phyloP scores from a whole-genome alignment of 106 monocot species.

The Narthecium ossifragum region DNA sequence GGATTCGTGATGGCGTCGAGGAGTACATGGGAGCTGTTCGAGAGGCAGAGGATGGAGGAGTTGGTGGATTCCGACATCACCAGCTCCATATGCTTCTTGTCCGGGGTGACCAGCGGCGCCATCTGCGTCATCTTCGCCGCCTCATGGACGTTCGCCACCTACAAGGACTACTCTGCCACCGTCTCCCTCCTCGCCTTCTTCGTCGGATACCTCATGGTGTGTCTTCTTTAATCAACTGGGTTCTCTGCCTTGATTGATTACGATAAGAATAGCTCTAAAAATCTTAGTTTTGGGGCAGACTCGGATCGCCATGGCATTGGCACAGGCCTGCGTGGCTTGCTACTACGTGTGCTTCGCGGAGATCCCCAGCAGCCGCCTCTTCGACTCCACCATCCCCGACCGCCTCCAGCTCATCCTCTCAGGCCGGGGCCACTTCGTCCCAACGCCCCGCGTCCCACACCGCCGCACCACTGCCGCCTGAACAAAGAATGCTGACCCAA shows the following conservation, averaged over 20 bases:
- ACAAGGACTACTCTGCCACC: slow-evolving; percentile 71
- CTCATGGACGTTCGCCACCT: slow-evolving; percentile 58
- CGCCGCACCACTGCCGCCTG: slow-evolving; percentile 9
- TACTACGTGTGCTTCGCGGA: slow-evolving; percentile 98
- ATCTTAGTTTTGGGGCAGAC: slow-evolving; percentile 36
- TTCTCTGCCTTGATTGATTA: background rate
- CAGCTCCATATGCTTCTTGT: slow-evolving; percentile 83
- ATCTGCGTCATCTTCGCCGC: slow-evolving; percentile 72
- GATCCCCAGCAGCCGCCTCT: slow-evolving; percentile 58
- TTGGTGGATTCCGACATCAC: slow-evolving; percentile 94
- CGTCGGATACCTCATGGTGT: slow-evolving; percentile 91
- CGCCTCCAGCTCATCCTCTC: slow-evolving; percentile 40
- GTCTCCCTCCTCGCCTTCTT: slow-evolving; percentile 90
- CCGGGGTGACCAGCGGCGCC: slow-evolving; percentile 78
- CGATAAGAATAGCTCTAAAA: background rate
- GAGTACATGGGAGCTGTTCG: slow-evolving; percentile 92
- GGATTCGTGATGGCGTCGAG: slow-evolving; percentile 84
- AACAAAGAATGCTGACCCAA: too few species aligned
- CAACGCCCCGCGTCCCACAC: slow-evolving; percentile 70
- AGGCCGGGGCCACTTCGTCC: slow-evolving; percentile 23
- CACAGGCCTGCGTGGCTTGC: slow-evolving; percentile 88
- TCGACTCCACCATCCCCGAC: slow-evolving; percentile 80
- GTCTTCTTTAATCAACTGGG: background rate
- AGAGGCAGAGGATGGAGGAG: slow-evolving; percentile 63
- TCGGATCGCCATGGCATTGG: slow-evolving; percentile 92